Percentiles rank a stretch among this genome's conserved stretches.
These are phyloP conservation scores for Austroboletus festivus DNA, from an alignment of 768 basidiomycete species.

Conservation along the genomic window DNA sequence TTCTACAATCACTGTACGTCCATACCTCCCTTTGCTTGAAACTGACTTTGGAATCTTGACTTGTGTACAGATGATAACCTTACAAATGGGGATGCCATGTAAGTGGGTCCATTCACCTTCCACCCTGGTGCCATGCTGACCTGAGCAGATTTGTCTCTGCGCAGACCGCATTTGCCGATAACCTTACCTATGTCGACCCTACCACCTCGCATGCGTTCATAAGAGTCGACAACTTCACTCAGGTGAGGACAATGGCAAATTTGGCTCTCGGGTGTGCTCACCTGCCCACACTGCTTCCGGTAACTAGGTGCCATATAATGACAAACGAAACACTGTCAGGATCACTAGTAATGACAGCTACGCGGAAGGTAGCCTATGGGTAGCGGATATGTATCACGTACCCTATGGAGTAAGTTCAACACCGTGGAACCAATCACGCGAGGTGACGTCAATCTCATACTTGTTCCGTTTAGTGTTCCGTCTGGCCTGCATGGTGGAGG, in stretches of 20 bases:
- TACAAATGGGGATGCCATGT: constrained; percentile 64
- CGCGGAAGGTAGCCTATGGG: constrained; percentile 59
- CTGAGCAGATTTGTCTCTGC: constrained; percentile 45
- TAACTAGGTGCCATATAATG: constrained; percentile 33
- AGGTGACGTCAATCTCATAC: constrained; percentile 1
- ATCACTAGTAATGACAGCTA: constrained; percentile 56
- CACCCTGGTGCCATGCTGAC: constrained; percentile 1
- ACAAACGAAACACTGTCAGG: constrained; percentile 69
- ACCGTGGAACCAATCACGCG: neutral
- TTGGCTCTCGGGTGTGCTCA: neutral
- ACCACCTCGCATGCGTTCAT: constrained; percentile 71
- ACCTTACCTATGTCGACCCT: constrained; percentile 61
- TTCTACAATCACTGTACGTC: too few species aligned
- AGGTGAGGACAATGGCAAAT: constrained; percentile 30
- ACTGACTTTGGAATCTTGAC: too few species aligned
- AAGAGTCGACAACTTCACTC: constrained; percentile 68
- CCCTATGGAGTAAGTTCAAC: constrained; percentile 53
- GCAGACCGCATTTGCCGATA: constrained; percentile 39
- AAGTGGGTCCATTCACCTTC: constrained; percentile 8
- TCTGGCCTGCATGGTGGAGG: constrained; percentile 66
- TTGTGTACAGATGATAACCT: constrained; percentile 56
- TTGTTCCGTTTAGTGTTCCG: constrained; percentile 50
- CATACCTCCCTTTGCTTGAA: neutral
- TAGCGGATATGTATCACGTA: constrained; percentile 61
- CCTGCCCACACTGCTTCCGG: neutral